Evolutionary conservation across 2,329 filamentous ascomycete species (phyloP).

Genomic region (Nemania diffusa): DNA sequence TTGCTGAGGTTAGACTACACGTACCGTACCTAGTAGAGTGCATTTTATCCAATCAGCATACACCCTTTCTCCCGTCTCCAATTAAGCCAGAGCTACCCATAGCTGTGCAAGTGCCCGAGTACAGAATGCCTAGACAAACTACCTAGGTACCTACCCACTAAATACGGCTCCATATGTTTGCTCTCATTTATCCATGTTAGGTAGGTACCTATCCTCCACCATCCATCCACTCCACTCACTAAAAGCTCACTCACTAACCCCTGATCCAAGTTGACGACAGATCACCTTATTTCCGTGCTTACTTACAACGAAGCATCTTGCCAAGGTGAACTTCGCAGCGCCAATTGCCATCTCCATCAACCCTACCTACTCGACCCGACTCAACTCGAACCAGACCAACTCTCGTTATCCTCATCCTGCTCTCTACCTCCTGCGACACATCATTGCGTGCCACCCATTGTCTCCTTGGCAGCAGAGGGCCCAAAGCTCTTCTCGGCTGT

Average conservation of each 20-base stretch:
- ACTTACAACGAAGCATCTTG: neutral
- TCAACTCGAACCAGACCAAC: neutral
- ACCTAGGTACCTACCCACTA: neutral
- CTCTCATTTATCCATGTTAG: slow-evolving; percentile 6
- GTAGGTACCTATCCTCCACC: neutral
- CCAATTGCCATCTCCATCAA: slow-evolving; percentile 3
- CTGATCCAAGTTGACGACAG: slow-evolving; percentile 38
- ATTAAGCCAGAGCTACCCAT: neutral
- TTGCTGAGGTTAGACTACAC: no score
- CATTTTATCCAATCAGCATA: slow-evolving; percentile 9
- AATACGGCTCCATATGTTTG: neutral
- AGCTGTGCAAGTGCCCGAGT: neutral
- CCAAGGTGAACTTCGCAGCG: neutral
- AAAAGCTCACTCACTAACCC: slow-evolving; percentile 24
- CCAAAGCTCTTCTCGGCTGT: slow-evolving; percentile 34
- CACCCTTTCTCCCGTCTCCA: neutral
- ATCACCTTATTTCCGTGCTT: slow-evolving; percentile 32
- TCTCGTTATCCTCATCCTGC: neutral
- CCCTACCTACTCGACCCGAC: neutral
- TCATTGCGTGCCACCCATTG: slow-evolving; percentile 1
- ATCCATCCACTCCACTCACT: slow-evolving; percentile 18
- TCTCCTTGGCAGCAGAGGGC: slow-evolving; percentile 29
- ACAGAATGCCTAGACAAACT: neutral
- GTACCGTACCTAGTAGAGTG: neutral
- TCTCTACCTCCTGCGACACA: neutral